phyloP scores from a whole-genome alignment of 2,329 filamentous ascomycete species.

The Calonectria fujianensis region DNA sequence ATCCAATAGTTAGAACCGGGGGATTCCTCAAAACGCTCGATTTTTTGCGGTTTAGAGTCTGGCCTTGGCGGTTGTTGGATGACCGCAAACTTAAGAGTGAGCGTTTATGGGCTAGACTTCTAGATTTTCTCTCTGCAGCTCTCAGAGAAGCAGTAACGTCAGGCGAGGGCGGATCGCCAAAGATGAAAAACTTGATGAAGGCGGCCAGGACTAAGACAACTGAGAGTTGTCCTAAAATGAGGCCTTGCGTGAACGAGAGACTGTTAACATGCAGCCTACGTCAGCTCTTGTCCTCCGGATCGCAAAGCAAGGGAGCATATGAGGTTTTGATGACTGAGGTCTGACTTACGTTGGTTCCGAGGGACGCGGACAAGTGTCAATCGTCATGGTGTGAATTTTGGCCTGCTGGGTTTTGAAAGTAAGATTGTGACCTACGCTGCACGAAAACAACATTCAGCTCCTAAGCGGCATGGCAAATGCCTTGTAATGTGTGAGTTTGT shows the following conservation, averaged over 20 bases:
- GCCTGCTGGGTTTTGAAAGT: background rate
- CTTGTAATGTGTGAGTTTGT: conserved; percentile 10
- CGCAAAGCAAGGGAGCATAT: conserved; percentile 33
- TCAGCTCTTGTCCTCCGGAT: conserved; percentile 37
- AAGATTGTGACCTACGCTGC: conserved; percentile 6
- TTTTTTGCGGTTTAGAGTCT: conserved; percentile 76
- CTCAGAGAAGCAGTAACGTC: conserved; percentile 86
- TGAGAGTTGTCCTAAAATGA: conserved; percentile 94
- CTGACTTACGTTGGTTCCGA: conserved; percentile 68
- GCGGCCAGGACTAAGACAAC: conserved; percentile 92
- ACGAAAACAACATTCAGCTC: conserved; percentile 8
- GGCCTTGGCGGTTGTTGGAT: conserved; percentile 62
- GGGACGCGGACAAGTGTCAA: conserved; percentile 64
- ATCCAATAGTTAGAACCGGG: conserved; percentile 89
- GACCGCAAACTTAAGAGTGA: conserved; percentile 80
- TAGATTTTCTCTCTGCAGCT: conserved; percentile 83
- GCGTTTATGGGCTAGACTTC: conserved; percentile 85
- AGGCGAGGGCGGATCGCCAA: conserved; percentile 91
- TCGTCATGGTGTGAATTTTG: conserved; percentile 58
- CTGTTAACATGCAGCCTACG: conserved; percentile 63
- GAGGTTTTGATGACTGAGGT: conserved; percentile 23
- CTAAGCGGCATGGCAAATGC: conserved; percentile 25
- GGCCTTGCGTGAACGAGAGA: conserved; percentile 93
- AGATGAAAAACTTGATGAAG: conserved; percentile 99
- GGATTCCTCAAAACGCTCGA: conserved; percentile 84